Base-by-base conservation (phyloP, 805 yeast species). In the Wickerhamiella qilinensis region DNA sequence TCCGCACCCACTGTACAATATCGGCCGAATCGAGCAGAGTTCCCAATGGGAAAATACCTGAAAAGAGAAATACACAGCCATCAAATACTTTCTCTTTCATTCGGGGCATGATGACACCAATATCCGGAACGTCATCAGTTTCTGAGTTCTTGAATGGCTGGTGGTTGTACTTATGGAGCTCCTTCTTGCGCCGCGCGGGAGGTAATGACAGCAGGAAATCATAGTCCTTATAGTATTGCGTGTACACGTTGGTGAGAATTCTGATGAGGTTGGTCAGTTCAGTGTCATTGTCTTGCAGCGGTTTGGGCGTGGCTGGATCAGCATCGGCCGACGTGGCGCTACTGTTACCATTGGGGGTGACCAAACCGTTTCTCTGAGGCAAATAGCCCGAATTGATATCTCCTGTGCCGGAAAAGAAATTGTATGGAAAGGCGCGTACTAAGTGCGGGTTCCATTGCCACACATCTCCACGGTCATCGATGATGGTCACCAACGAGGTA, bases 391-490 rank as follows among this genome's bases (percentile, higher is more conserved):
- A 83, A 52, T 91, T 91, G 52, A 91, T 91, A 62, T 91, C 98
- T 21, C 98, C 98, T 40, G 88, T 84, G 9, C 97, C 97, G 28
- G 86, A 93, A 51, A 91, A 91, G 51, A 91, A 91, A 55, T 83
- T 94, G 56, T 84, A 91, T 0, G 98, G 98, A 2, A 85, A 79
- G 4, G 88, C 97, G 58, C 88, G 83, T 42, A 91, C 74, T 49
- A 91, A 62, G 54, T 91, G 86, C 11, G 79, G 75, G 47, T 84
- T 81, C 98, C 98, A 91, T 52, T 81, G 82, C 98, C 98, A 91
- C 17, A 91, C 98, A 57, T 91, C 98, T 2, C 96, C 98, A 55
- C 98, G 71, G 57, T 91, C 98, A 57, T 91, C 98, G 43, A 91
- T 91, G 34, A 91, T 77, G 2, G 82, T 91, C 24, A 91, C 98